Evolutionary conservation across 306 rosid species (phyloP).

Genomic region (Boehmeria nivea): DNA sequence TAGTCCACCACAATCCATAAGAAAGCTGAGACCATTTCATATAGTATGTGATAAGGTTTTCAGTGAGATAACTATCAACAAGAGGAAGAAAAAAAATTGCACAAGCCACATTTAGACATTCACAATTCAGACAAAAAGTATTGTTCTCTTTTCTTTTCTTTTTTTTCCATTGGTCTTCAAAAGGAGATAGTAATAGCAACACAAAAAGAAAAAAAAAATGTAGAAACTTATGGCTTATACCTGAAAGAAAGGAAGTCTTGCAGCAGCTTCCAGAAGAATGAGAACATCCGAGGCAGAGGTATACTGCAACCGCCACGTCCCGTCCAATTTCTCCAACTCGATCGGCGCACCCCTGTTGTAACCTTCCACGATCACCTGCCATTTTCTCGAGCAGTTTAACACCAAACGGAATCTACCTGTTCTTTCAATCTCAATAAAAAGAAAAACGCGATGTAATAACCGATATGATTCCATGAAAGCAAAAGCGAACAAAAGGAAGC

Average conservation of each 20-base stretch:
- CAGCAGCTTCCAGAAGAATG: slow-evolving; percentile 78
- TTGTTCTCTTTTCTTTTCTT: background rate
- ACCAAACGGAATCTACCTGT: background rate
- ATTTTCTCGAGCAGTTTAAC: slow-evolving; percentile 6
- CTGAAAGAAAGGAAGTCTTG: slow-evolving; percentile 81
- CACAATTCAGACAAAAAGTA: too few species aligned
- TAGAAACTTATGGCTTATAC: slow-evolving; percentile 24
- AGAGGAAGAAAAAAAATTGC: background rate
- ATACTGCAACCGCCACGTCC: slow-evolving; percentile 91
- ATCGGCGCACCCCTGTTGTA: slow-evolving; percentile 49
- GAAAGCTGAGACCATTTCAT: slow-evolving; percentile 1
- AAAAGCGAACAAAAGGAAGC: slow-evolving; percentile 3
- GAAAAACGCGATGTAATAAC: background rate
- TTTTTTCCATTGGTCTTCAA: background rate
- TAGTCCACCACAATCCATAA: background rate
- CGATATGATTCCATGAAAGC: background rate
- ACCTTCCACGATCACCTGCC: slow-evolving; percentile 66
- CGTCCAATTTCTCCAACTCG: slow-evolving; percentile 55
- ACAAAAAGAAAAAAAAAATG: background rate
- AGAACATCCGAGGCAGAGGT: slow-evolving; percentile 94
- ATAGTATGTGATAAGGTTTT: too few species aligned
- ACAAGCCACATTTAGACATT: too few species aligned
- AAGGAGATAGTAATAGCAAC: background rate
- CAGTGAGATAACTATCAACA: background rate
- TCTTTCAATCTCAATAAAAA: background rate